Evolutionary conservation across 2,329 filamentous ascomycete species (phyloP), one percentile per base, ranked within the genome.

Genomic region (Alternaria burnsii): DNA sequence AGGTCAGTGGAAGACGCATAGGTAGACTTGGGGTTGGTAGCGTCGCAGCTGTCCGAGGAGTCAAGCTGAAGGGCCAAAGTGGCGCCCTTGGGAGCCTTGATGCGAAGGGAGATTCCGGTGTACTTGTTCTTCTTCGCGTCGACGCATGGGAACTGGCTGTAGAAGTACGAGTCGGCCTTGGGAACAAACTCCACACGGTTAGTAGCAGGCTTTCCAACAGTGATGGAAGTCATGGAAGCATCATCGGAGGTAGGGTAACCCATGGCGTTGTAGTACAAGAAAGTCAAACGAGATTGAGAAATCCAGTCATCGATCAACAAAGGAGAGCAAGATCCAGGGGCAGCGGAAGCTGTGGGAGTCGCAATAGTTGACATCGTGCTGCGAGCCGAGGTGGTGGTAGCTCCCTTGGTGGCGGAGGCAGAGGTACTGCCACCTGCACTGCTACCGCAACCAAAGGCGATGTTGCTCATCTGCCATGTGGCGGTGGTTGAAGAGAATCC

Each of bases 211-310:
- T 71, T 70, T 40, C 81, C 78, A n/a, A 88, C 85, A 12, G 86
- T 84, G 24, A 88, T 76, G 1, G 85, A 87, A 22, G 81, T 79
- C 84, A 88, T 87, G 7, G 84, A 84, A 3, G 76, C 82, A 71
- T 88, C 87, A 63, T 87, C 85, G 34, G 85, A 86, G 6, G 84
- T 84, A 4, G 86, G 80, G 63, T 84, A 78, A 3, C 84, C 77
- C 76, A 88, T 78, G 38, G 86, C 81, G 69, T 89, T 89, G 79
- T 88, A 88, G 68, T 80, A 85, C 16, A 89, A 76, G 74, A 89
- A 89, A 1, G 84, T 87, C 53, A 88, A 74, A 30, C 86, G 85
- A 6, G 86, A 88, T 71, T 89, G 87, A 9, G 86, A 88, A 55
- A 81, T 81, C 82, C 85, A 89, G 76, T 89, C 87, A 63, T 89